These are phyloP conservation scores for Penicillium salamii DNA, from an alignment of 495 filamentous ascomycete genomes.

Conservation along the genomic window DNA sequence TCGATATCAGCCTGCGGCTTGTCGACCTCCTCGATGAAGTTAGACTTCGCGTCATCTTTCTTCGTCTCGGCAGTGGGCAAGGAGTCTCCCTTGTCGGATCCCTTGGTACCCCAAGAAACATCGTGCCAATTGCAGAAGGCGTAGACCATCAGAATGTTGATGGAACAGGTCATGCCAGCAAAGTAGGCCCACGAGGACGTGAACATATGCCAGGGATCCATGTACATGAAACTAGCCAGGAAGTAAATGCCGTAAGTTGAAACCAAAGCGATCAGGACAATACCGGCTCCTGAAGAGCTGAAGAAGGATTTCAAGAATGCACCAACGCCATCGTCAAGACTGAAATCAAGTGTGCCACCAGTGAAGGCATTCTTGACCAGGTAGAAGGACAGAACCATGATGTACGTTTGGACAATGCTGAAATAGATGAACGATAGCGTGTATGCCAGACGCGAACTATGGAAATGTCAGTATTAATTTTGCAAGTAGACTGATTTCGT, in stretches of 20 bases:
- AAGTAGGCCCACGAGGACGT: constrained; percentile 93
- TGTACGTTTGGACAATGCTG: constrained; percentile 79
- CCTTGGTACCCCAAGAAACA: constrained; percentile 99
- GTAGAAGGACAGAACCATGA: constrained; percentile 83
- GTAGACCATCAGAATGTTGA: constrained; percentile 98
- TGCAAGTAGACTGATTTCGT: not conserved
- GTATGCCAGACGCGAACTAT: constrained; percentile 64
- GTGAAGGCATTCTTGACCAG: constrained; percentile 80
- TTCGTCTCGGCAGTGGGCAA: constrained; percentile 81
- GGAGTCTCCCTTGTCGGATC: constrained; percentile 92
- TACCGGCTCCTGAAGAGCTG: constrained; percentile 63
- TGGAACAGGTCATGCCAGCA: constrained; percentile 88
- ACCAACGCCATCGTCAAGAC: constrained; percentile 45
- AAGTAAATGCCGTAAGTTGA: constrained; percentile 97
- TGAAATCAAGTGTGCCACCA: constrained; percentile 50
- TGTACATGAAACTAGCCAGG: constrained; percentile 90
- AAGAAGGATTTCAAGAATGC: constrained; percentile 73
- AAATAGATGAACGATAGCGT: constrained; percentile 88
- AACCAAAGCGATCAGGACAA: constrained; percentile 87
- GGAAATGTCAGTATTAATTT: constrained; percentile 16
- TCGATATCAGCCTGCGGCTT: constrained; percentile 98
- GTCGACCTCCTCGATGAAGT: constrained; percentile 91
- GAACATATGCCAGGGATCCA: constrained; percentile 99
- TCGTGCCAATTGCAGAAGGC: constrained; percentile 99
- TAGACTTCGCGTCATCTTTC: constrained; percentile 77